phyloP scores from a whole-genome alignment of 2,329 filamentous ascomycete genomes.

The Raffaelea deltoideospora region DNA sequence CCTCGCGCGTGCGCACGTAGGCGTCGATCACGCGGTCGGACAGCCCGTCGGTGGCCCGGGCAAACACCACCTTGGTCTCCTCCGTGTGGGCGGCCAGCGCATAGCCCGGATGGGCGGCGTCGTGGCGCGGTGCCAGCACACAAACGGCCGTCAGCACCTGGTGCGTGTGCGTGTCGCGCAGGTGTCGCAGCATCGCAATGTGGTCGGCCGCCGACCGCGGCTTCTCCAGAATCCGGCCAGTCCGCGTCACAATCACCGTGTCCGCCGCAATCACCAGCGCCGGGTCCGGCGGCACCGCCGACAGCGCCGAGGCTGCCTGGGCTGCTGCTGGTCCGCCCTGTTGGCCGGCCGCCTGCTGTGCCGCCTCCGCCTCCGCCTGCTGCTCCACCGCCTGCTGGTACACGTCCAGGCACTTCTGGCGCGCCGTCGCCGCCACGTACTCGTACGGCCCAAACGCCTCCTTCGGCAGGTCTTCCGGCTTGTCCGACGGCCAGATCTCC shows the following conservation, averaged over 20 bases:
- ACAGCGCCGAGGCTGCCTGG: slow-evolving; percentile 8
- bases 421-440: slow-evolving; percentile 80
- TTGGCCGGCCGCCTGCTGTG: slow-evolving; percentile 8
- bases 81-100: slow-evolving; percentile 67
- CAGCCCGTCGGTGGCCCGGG: slow-evolving; percentile 39
- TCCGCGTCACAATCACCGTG: slow-evolving; percentile 67
- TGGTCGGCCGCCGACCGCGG: slow-evolving; percentile 71
- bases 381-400: slow-evolving; percentile 28
- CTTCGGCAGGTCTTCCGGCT: slow-evolving; percentile 78
- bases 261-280: slow-evolving; percentile 80
- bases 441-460: slow-evolving; percentile 59
- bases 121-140: slow-evolving; percentile 67
- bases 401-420: slow-evolving; percentile 67
- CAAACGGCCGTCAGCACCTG: slow-evolving; percentile 77
- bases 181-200: slow-evolving; percentile 63
- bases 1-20: slow-evolving; percentile 75
- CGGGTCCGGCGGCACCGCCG: slow-evolving; percentile 41
- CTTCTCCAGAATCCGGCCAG: slow-evolving; percentile 79
- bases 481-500: slow-evolving; percentile 70
- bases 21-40: slow-evolving; percentile 68
- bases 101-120: slow-evolving; percentile 74
- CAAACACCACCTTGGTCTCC: slow-evolving; percentile 85
- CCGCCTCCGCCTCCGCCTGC: slow-evolving; percentile 16
- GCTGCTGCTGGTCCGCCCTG: too few relatives aligned
- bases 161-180: slow-evolving; percentile 65